Percentiles rank a stretch among this genome's conserved stretches.
phyloP scores from a whole-genome alignment of 208 protist genomes.

The Trypanosoma scelopori region DNA sequence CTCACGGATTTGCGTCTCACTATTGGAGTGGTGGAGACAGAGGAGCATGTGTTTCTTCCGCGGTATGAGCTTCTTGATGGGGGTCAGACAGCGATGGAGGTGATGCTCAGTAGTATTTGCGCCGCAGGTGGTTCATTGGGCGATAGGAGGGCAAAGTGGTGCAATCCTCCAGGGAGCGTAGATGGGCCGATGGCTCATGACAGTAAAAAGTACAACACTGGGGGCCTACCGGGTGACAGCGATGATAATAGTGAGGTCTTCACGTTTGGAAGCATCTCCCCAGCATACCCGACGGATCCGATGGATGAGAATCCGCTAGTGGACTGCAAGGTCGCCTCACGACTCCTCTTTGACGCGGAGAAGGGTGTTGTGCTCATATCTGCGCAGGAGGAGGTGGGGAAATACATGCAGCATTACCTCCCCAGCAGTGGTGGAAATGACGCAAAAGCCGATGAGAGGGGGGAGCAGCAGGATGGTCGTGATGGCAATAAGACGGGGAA shows the following conservation, averaged over 20 bases:
- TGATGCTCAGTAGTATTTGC: slow-evolving; percentile 22
- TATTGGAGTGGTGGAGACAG: slow-evolving; percentile 47
- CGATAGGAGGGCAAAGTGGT: background rate
- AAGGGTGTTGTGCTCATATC: slow-evolving; percentile 51
- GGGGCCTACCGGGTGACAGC: background rate
- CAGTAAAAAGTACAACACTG: background rate
- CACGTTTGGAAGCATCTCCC: slow-evolving; percentile 45
- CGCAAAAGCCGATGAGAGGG: background rate
- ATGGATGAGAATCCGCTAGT: slow-evolving; percentile 29
- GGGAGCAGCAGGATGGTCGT: slow-evolving; percentile 3
- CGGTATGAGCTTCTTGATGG: slow-evolving; percentile 47
- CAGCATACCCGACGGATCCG: slow-evolving; percentile 44
- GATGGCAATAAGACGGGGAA: background rate
- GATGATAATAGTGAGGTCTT: slow-evolving; percentile 22
- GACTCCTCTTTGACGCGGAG: slow-evolving; percentile 50
- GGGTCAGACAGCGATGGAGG: slow-evolving; percentile 22
- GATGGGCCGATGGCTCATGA: background rate
- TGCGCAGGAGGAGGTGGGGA: slow-evolving; percentile 52
- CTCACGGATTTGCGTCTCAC: slow-evolving; percentile 2
- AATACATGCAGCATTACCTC: slow-evolving; percentile 29
- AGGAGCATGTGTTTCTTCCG: slow-evolving; percentile 61
- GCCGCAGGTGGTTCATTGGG: background rate
- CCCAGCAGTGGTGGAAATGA: background rate
- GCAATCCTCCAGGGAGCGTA: background rate
- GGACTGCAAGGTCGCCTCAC: slow-evolving; percentile 59